Conservation (phyloP, 1,284 basidiomycete species). For the Melampsora americana region DNA sequence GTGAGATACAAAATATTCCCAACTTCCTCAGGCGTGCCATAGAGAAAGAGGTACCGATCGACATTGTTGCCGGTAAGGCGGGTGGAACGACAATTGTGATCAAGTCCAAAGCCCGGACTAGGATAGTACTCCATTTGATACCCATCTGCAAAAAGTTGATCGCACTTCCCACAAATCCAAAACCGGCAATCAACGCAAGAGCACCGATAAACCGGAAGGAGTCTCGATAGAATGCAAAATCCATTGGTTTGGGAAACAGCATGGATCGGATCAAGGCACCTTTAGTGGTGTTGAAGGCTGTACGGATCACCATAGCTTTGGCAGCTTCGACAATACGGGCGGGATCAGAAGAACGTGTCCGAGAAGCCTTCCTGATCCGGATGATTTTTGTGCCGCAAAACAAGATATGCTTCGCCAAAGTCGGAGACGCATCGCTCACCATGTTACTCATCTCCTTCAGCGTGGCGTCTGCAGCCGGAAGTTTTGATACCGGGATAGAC, state of each 20-base stretch:
- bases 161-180: conserved; percentile 77
- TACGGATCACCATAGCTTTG: conserved; percentile 83
- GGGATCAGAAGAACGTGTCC: conserved; percentile 4
- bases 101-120: conserved; percentile 89
- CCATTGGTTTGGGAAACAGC: conserved; percentile 98
- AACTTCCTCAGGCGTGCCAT: conserved; percentile 80
- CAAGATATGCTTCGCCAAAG: conserved; percentile 79
- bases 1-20: conserved; percentile 95
- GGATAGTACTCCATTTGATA: conserved; percentile 83
- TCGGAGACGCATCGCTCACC: conserved; percentile 62
- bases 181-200: conserved; percentile 76
- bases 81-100: conserved; percentile 98
- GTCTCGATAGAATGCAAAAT: conserved; percentile 66
- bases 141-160: conserved; percentile 88
- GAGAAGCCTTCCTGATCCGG: conserved; percentile 66
- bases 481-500: conserved; percentile 86
- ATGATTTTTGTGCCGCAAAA: conserved; percentile 91
- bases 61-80: conserved; percentile 92
- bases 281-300: conserved; percentile 96
- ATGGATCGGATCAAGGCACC: conserved; percentile 93
- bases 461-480: conserved; percentile 59
- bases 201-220: conserved; percentile 95
- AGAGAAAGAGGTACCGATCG: conserved; percentile 95
- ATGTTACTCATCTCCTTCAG: conserved; percentile 45
- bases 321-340: conserved; percentile 59